phyloP scores from a whole-genome alignment of 2,329 filamentous ascomycete genomes.

The Diaporthe velutina region DNA sequence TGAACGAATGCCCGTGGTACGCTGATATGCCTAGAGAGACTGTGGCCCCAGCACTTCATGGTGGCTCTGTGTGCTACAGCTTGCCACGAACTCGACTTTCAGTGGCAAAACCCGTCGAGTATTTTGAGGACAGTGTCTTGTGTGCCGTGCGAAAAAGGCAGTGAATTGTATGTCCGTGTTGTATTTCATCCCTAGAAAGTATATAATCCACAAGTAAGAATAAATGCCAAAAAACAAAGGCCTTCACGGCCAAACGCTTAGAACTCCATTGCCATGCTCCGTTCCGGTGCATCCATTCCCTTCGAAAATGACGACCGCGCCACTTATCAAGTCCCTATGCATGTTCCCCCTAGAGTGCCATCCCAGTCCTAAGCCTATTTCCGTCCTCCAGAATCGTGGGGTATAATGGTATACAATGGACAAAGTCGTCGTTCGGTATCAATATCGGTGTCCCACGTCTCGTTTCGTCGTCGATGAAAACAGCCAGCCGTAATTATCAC shows the following conservation, averaged over 20 bases:
- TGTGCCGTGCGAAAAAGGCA: background rate
- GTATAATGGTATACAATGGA: conserved; percentile 25
- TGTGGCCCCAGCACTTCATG: background rate
- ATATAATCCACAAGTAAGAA: background rate
- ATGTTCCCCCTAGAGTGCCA: background rate
- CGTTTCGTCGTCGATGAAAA: conserved; percentile 16
- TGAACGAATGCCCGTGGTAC: background rate
- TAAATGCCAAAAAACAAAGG: conserved; percentile 5
- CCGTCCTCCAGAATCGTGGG: conserved; percentile 18
- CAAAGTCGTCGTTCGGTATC: conserved; percentile 6
- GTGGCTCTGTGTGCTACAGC: background rate
- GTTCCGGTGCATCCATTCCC: background rate
- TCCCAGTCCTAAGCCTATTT: background rate
- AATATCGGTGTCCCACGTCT: background rate
- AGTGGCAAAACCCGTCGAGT: background rate
- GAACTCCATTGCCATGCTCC: conserved; percentile 29
- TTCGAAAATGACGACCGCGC: background rate
- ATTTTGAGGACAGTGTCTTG: too few relatives aligned
- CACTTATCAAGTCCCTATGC: background rate
- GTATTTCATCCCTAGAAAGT: background rate
- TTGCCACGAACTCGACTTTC: background rate
- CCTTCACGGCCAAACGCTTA: background rate
- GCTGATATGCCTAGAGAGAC: background rate
- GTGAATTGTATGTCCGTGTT: background rate
- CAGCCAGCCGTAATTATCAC: conserved; percentile 22